Evolutionary conservation across 176 grass and related monocot genomes (phyloP).

Genomic region (Juncus inflexus): DNA sequence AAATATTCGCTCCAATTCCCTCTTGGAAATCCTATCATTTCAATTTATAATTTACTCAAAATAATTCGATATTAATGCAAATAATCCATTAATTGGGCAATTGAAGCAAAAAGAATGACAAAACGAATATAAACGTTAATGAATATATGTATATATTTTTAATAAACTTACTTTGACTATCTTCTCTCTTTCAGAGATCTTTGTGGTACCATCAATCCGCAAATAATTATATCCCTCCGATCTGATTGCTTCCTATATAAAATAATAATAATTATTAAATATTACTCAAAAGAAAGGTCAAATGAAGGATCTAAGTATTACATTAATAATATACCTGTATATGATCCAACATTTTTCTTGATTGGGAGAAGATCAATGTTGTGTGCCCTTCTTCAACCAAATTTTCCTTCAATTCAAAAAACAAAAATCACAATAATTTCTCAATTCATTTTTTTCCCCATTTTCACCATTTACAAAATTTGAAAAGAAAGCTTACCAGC

Average conservation of each 20-base stretch:
- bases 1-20: slow-evolving; percentile 67
- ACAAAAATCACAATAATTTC: neutral
- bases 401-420: slow-evolving; percentile 51
- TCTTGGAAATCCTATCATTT: slow-evolving; percentile 79
- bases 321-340: slow-evolving; percentile 50
- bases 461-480: slow-evolving; percentile 1
- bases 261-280: neutral
- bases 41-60: slow-evolving; percentile 17
- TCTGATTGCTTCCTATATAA: slow-evolving; percentile 69
- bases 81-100: too few species aligned
- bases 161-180: slow-evolving; percentile 63
- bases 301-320: neutral
- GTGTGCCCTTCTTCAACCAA: slow-evolving; percentile 67
- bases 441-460: slow-evolving; percentile 6
- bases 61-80: too few species aligned
- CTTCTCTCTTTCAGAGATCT: slow-evolving; percentile 66
- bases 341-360: slow-evolving; percentile 82
- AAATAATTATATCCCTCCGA: slow-evolving; percentile 68
- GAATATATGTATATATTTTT: too few species aligned
- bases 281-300: neutral
- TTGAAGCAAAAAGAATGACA: too few species aligned
- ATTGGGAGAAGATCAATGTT: slow-evolving; percentile 81
- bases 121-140: too few species aligned
- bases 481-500: slow-evolving; percentile 45
- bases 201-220: slow-evolving; percentile 78